Evolutionary conservation across 2,329 filamentous ascomycete species (phyloP), one percentile per base, ranked within the genome.

Genomic region (Ambrosiella xylebori): DNA sequence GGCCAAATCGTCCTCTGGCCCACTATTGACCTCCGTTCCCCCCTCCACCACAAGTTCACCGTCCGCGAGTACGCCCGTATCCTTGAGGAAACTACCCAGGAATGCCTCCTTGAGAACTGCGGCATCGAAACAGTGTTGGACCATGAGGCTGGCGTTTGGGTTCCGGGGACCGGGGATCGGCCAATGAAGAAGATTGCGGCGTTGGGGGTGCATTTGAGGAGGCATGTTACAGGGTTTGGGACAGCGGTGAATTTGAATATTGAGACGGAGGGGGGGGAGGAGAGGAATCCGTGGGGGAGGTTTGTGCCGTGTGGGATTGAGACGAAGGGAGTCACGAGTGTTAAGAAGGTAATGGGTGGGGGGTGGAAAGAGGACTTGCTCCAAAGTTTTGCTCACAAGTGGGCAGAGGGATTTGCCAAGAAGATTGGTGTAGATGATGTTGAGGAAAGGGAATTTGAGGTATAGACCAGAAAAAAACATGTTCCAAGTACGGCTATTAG

Each of bases 1-100:
- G 91, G 91, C 0, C 93, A 98, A 68, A 72, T 95, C 54, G 86
- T 96, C 40, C 81, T 90, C n/a, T 98, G 95, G 74, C 88, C 91
- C 2, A 80, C 96, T 55, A 68, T 95, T n/a, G 88, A 95, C 68
- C 76, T 97, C 59, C 80, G 80, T 57, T 75, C 78, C 6, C 65
- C 69, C 0, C 63, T 69, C 9, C 78, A 88, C 63, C 71, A 72
- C 0, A 73, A 66, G 51, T 74, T 93, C 17, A 82, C 79, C 3
- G 84, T 93, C 11, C 75, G 87, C 15, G 80, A 79, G 61, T 95
- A 95, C 70, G 85, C 95, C 5, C 77, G 81, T 40, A 69, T 89
- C 38, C 76, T 98, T 1, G 90, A 98, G 68, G 76, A 82, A 61
- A 82, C 80, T 0, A 84, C 94, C 0, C 85, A 88, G 44, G 76